Evolutionary conservation across 108 stramenopile species (phyloP).

Genomic region (Aurantiochytrium sp.): DNA sequence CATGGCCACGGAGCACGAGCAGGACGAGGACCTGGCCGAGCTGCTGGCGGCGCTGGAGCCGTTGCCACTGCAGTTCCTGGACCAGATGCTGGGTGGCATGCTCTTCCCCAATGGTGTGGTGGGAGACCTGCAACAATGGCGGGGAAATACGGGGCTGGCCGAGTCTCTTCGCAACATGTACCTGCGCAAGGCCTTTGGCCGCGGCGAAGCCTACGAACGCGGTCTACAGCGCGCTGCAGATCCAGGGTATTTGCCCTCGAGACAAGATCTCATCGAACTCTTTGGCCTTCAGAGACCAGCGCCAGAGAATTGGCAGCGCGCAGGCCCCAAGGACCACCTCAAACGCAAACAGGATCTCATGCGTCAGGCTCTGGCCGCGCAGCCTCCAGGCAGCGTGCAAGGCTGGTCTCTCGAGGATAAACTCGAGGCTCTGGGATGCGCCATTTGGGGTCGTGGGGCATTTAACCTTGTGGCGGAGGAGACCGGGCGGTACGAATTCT

Average conservation of each 20-base stretch:
- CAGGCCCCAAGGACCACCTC: neutral
- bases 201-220: neutral
- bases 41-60: neutral
- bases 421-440: neutral
- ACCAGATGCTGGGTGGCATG: neutral
- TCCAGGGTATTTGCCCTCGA: neutral
- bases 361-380: neutral
- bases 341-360: neutral
- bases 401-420: neutral
- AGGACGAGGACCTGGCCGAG: neutral
- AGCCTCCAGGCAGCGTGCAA: neutral
- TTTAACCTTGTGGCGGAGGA: neutral
- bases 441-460: neutral
- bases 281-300: neutral
- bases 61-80: neutral
- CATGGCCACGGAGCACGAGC: neutral
- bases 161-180: neutral
- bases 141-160: neutral
- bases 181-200: neutral
- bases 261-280: neutral
- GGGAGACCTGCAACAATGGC: neutral
- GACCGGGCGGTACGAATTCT: neutral
- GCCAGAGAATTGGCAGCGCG: neutral
- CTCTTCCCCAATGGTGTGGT: neutral
- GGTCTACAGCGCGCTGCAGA: neutral